These are phyloP conservation scores for Paraphaeosphaeria minitans DNA, from an alignment of 2,329 filamentous ascomycete genomes.

Conservation along the genomic window DNA sequence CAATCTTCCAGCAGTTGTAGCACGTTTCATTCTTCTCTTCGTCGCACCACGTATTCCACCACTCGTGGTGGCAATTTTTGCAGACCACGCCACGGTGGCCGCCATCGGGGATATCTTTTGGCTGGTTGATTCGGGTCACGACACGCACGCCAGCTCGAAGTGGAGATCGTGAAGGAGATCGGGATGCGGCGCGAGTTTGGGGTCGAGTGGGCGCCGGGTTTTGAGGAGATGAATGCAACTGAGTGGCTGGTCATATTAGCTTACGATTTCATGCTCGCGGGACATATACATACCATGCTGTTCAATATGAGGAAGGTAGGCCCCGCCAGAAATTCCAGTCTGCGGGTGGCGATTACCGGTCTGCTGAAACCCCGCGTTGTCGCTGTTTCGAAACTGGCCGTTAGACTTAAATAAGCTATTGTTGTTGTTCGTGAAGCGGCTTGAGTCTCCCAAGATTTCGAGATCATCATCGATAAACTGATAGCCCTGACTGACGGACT, in stretches of 20 bases:
- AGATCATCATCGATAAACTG: background rate
- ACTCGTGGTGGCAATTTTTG: background rate
- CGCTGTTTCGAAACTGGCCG: background rate
- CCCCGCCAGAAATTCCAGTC: too few relatives aligned
- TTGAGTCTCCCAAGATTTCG: background rate
- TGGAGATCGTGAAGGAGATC: background rate
- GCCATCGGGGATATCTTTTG: conserved; percentile 4
- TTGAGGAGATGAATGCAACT: background rate
- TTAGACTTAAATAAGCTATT: background rate
- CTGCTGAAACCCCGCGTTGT: too few relatives aligned
- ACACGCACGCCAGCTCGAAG: background rate
- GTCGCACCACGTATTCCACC: conserved; percentile 10
- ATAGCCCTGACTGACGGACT: background rate
- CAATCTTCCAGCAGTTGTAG: background rate
- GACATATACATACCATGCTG: background rate
- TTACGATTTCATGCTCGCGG: background rate
- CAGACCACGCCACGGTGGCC: background rate
- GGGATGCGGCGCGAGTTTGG: background rate
- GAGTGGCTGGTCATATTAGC: background rate
- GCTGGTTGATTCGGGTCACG: background rate
- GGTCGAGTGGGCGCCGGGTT: background rate
- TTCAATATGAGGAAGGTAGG: background rate
- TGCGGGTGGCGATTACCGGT: too few relatives aligned
- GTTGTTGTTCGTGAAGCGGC: background rate
- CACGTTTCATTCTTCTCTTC: background rate